Evolutionary conservation across 805 yeast species (phyloP).

Genomic region (Clavispora carvajalis): DNA sequence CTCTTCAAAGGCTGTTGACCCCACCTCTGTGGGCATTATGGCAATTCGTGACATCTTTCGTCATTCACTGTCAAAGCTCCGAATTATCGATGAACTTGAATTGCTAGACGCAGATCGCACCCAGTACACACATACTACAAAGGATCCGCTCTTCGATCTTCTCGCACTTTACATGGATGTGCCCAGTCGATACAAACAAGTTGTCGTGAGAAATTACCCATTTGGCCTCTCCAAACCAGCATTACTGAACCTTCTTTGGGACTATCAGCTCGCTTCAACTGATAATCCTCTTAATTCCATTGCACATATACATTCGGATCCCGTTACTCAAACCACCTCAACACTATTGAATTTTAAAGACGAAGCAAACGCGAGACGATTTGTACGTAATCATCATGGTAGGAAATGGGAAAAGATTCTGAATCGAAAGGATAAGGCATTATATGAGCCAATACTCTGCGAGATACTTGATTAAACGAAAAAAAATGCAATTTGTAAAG

Average conservation of each 20-base stretch:
- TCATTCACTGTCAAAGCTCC: neutral
- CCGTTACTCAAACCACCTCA: slow-evolving; percentile 21
- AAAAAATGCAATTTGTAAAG: neutral
- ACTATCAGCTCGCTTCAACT: slow-evolving; percentile 37
- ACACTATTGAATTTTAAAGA: slow-evolving; percentile 42
- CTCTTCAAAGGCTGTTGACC: neutral
- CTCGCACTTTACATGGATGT: slow-evolving; percentile 17
- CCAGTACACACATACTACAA: neutral
- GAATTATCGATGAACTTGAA: neutral
- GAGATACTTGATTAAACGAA: slow-evolving; percentile 24
- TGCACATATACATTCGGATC: slow-evolving; percentile 21
- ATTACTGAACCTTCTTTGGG: slow-evolving; percentile 42
- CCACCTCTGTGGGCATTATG: neutral
- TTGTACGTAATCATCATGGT: slow-evolving; percentile 52
- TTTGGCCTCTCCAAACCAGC: slow-evolving; percentile 33
- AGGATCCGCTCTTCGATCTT: slow-evolving; percentile 12
- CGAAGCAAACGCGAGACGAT: slow-evolving; percentile 42
- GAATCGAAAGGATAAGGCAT: slow-evolving; percentile 20
- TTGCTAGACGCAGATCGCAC: slow-evolving; percentile 6
- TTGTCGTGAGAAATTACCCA: slow-evolving; percentile 45
- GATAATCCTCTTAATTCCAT: slow-evolving; percentile 16
- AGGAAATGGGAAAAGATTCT: slow-evolving; percentile 31
- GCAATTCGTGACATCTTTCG: neutral
- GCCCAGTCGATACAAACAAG: slow-evolving; percentile 22
- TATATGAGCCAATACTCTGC: slow-evolving; percentile 35